These are phyloP conservation scores for Babesia sp. DNA, from an alignment of 169 alveolate species.

Conservation along the genomic window DNA sequence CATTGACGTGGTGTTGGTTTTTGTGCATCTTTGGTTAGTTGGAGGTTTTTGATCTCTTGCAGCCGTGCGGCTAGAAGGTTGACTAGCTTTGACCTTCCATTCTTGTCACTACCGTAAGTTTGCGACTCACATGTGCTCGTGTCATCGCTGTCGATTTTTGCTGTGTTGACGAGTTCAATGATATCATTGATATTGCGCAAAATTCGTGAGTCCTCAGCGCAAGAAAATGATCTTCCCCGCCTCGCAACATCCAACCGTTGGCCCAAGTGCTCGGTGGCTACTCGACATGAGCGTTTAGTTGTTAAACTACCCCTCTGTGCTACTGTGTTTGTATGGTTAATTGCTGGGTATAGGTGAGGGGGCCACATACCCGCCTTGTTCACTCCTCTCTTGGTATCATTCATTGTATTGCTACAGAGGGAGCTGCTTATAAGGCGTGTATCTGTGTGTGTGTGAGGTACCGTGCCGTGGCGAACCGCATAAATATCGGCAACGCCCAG, in stretches of 20 bases:
- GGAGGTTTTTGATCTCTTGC: constrained; percentile 6
- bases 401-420: neutral
- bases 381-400: neutral
- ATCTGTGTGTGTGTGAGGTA: constrained; percentile 1
- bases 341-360: constrained; percentile 32
- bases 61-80: constrained; percentile 1
- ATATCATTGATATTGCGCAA: constrained; percentile 22
- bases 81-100: neutral
- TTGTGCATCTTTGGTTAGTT: neutral
- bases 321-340: constrained; percentile 5
- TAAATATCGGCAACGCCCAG: neutral
- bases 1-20: neutral
- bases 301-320: neutral
- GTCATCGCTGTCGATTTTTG: neutral
- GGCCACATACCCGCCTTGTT: constrained; percentile 29
- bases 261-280: neutral
- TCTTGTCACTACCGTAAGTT: neutral
- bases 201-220: neutral
- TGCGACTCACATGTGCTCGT: constrained; percentile 15
- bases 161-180: neutral
- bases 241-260: neutral
- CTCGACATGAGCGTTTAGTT: neutral
- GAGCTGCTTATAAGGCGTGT: neutral
- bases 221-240: neutral
- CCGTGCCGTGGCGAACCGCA: neutral